Evolutionary conservation across 495 filamentous ascomycete species (phyloP).

Genomic region (Aspergillus hancockii): DNA sequence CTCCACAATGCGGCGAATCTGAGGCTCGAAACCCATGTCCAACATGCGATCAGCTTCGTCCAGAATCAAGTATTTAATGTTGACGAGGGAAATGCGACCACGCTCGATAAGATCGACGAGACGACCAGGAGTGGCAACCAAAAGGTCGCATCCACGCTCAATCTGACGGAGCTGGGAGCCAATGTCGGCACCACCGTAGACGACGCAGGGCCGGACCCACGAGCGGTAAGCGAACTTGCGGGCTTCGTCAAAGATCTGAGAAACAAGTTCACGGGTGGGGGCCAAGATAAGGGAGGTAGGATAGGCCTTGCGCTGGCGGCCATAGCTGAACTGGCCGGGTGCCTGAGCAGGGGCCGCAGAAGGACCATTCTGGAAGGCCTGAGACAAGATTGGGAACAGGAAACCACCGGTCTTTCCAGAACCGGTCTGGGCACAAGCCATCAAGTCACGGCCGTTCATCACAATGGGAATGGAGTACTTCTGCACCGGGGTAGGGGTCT

Average conservation of each 20-base stretch:
- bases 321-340: slow-evolving; percentile 66
- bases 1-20: slow-evolving; percentile 97
- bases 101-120: slow-evolving; percentile 97
- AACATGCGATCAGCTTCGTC: slow-evolving; percentile 99
- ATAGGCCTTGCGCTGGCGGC: slow-evolving; percentile 89
- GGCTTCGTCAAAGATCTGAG: slow-evolving; percentile 96
- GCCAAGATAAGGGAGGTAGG: slow-evolving; percentile 94
- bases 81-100: slow-evolving; percentile 91
- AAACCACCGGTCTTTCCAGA: slow-evolving; percentile 99
- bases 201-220: slow-evolving; percentile 97
- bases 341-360: slow-evolving; percentile 62
- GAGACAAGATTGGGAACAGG: slow-evolving; percentile 96
- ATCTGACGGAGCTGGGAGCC: slow-evolving; percentile 95
- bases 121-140: slow-evolving; percentile 96
- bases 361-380: slow-evolving; percentile 88
- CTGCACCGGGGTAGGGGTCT: slow-evolving; percentile 91
- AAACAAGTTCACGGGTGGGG: slow-evolving; percentile 95
- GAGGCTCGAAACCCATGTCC: slow-evolving; percentile 99
- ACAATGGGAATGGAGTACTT: slow-evolving; percentile 99
- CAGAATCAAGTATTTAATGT: slow-evolving; percentile 98
- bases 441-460: slow-evolving; percentile 92
- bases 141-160: slow-evolving; percentile 94
- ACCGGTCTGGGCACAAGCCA: slow-evolving; percentile 99
- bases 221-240: slow-evolving; percentile 99
- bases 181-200: slow-evolving; percentile 98